Conservation (phyloP, 768 basidiomycete genomes). For the Pisolithus microcarpus region DNA sequence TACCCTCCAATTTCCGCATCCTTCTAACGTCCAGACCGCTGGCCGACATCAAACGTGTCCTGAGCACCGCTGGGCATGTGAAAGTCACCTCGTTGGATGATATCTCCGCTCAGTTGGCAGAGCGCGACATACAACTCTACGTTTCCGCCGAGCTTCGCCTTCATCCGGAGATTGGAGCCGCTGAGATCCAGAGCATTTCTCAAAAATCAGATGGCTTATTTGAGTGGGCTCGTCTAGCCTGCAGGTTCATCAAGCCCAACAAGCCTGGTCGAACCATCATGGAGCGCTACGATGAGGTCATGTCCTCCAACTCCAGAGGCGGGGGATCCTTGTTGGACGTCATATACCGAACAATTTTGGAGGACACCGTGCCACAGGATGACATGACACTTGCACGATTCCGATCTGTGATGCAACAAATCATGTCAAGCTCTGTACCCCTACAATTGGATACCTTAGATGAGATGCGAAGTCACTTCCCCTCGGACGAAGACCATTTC, state of each 20-base stretch:
- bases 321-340: neutral
- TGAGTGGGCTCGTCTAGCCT: too few relatives aligned
- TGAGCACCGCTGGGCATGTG: neutral
- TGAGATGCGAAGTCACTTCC: neutral
- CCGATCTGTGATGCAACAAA: neutral
- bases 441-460: neutral
- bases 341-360: neutral
- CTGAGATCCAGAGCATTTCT: too few relatives aligned
- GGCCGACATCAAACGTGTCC: neutral
- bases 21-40: slow-evolving; percentile 6
- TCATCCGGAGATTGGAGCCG: too few relatives aligned
- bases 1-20: too few relatives aligned
- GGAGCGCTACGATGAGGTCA: too few relatives aligned
- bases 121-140: neutral
- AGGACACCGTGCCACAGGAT: neutral
- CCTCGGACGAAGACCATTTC: neutral
- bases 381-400: neutral
- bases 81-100: neutral
- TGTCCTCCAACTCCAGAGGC: too few relatives aligned
- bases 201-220: too few relatives aligned
- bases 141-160: neutral
- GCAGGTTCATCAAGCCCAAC: too few relatives aligned
- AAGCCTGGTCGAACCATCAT: too few relatives aligned
- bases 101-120: neutral
- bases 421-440: neutral